Evolutionary conservation across 1,284 basidiomycete species (phyloP), one percentile per base, ranked within the genome.

Genomic region (Meira miltonrushii): DNA sequence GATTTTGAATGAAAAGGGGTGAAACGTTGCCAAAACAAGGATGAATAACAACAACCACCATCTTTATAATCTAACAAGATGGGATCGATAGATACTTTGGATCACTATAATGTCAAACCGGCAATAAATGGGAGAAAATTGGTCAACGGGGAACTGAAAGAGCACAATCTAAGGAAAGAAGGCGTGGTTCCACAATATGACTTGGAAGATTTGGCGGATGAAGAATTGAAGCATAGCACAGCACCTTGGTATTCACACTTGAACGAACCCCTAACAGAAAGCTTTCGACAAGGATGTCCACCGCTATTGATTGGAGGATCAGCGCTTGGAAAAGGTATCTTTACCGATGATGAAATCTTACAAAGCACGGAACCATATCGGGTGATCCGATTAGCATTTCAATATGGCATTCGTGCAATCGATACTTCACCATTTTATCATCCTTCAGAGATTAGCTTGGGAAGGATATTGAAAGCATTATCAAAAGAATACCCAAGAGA

Each of bases 341-440:
- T 74, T 66, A 74, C 72, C 43, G 56, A 58, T 5, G 61, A 70
- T 21, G 46, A 61, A 13, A 37, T 53, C 1, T 44, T 62, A 23
- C n/a, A 17, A 5, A 61, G 55, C 13, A 41, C 39, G 15, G 56
- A 57, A 52, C 62, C 62, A 25, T 49, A 47, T 41, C 55, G 54
- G 37, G 73, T 71, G 2, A 58, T 92, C 15, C 83, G 90, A 25
- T 83, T 93, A 21, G 68, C 69, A 25, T 61, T 77, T 53, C 55
- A 89, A 51, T 93, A 92, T 79, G 93, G 92, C 17, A 88, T 97
- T 62, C 84, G 82, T 50, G 88, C 89, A 0, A 91, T 98, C 75
- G 94, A 98, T 77, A 97, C 79, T 1, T 78, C 77, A 8, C 81
- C 87, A 6, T 90, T 87, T 79, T 97, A 98, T 79, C 90, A 90